Base-by-base conservation (phyloP, 495 filamentous ascomycete species). In the Aspergillus conjunctus region DNA sequence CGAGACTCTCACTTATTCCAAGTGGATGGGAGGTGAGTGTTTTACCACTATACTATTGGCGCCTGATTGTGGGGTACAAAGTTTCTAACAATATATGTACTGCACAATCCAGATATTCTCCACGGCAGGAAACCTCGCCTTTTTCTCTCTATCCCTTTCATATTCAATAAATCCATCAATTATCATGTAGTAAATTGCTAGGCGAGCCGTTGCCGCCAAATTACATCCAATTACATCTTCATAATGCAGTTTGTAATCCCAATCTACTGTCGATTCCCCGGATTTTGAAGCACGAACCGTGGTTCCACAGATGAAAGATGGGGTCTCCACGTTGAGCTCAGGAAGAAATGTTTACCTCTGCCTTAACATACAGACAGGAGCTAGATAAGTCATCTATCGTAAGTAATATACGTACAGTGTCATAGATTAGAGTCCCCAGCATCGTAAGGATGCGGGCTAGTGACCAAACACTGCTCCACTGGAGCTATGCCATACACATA, bases 401-500 rank as follows among this genome's bases (percentile, higher is more conserved):
- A 26, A 26, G 26, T 26, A 2, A 26, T 26, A 26, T 26, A 26
- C 26, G 26, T 26, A 26, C 26, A 26, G 26, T 5, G 5, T 26
- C 26, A 26, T 26, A 26, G 26, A 26, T 5, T 26, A 26, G 5
- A n/a, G 5, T 26, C 26, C 26, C 26, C 26, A 26, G 5, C 26
- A 26, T 5, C 26, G 10, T 43, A 8, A 14, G 17, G 5, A 43
- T 15, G 39, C 39, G 14, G 39, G 17, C 39, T 43, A 54, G 52
- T 30, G 9, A 7, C 11, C 17, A 21, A 56, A 56, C 18, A 56
- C 52, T 15, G 45, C 21, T 17, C 32, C 30, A 26, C 45, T 44
- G 7, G 61, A 58, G 12, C 48, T 17, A 55, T 61, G 67, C 77
- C 73, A 77, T 7, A 68, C 53, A 55, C 78, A 81, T 20, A 81